Percentiles rank a stretch among this genome's conserved stretches.
phyloP scores from a whole-genome alignment of 78 protist species.

The Protostelium mycophagum region DNA sequence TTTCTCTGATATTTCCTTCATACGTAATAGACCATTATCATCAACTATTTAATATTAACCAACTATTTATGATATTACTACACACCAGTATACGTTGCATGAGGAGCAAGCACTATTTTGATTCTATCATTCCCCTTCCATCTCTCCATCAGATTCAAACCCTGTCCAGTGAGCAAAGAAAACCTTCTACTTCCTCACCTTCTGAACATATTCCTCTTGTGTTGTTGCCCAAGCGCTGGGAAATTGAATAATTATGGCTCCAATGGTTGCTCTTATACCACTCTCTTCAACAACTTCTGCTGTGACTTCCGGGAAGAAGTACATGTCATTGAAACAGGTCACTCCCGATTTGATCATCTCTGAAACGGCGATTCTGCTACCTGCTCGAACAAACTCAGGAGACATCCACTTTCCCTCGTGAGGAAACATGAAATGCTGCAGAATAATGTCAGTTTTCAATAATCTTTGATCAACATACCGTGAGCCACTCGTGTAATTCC shows the following conservation, averaged over 20 bases:
- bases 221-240: constrained; percentile 36
- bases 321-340: constrained; percentile 73
- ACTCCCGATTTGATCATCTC: constrained; percentile 72
- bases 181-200: background rate
- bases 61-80: background rate
- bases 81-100: constrained; percentile 36
- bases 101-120: constrained; percentile 34
- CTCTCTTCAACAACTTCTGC: constrained; percentile 34
- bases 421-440: constrained; percentile 59
- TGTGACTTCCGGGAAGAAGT: constrained; percentile 47
- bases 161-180: background rate
- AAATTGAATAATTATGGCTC: constrained; percentile 50
- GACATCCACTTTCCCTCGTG: constrained; percentile 42
- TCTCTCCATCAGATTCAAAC: constrained; percentile 15
- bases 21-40: constrained; percentile 25
- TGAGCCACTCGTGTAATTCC: constrained; percentile 36
- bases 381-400: constrained; percentile 48
- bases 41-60: constrained; percentile 2
- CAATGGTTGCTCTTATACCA: constrained; percentile 47
- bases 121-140: constrained; percentile 18
- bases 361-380: constrained; percentile 48
- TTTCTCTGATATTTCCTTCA: constrained; percentile 35
- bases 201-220: constrained; percentile 28
- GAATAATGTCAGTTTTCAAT: background rate
- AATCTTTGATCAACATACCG: background rate